Base-by-base conservation (phyloP, 257 asterid genomes). In the Eustoma russellianum region DNA sequence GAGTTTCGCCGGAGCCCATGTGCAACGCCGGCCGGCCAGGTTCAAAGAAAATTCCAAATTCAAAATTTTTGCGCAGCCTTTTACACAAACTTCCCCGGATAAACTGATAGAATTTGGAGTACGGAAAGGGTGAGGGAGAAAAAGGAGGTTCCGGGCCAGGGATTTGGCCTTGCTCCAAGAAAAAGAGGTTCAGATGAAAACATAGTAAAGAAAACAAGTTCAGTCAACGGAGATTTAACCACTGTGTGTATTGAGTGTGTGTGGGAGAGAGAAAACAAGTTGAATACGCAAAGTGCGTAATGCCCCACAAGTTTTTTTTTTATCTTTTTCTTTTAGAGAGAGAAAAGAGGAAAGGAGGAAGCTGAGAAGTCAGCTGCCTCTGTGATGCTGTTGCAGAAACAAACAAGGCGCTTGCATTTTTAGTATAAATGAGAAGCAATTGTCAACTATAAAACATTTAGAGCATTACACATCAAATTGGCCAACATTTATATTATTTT, bases 261-360 rank as follows among this genome's bases (percentile, higher is more conserved):
- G n/a, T n/a, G n/a, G n/a, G 55, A 65, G 63, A 46, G 70, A 60
- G 66, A 66, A 41, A 47, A 63, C 64, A 66, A 79, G 61, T 73
- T 65, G 77, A 65, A 77, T 68, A 75, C 88, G 91, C 81, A 78
- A 79, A 52, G 74, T 78, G 77, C 75, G 80, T 57, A 13, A 56
- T 46, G 74, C 69, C 69, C 77, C 30, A 74, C 46, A 65, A 73
- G 82, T 24, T 24, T 24, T 24, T 24, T 1, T n/a, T 24, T 2
- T 24, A 2, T n/a, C n/a, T n/a, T n/a, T n/a, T n/a, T n/a, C n/a
- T n/a, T 24, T 24, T 24, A 24, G 30, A 24, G 30, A 24, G 30
- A 24, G 30, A 24, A 24, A n/a, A n/a, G n/a, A 24, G 3, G 30
- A 24, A 24, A 24, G 2, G 30, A 24, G 30, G 30, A 24, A 24